Percentiles rank a stretch among this genome's conserved stretches.
These are phyloP conservation scores for Silene latifolia DNA, from an alignment of 148 eudicot genomes.

Conservation along the genomic window DNA sequence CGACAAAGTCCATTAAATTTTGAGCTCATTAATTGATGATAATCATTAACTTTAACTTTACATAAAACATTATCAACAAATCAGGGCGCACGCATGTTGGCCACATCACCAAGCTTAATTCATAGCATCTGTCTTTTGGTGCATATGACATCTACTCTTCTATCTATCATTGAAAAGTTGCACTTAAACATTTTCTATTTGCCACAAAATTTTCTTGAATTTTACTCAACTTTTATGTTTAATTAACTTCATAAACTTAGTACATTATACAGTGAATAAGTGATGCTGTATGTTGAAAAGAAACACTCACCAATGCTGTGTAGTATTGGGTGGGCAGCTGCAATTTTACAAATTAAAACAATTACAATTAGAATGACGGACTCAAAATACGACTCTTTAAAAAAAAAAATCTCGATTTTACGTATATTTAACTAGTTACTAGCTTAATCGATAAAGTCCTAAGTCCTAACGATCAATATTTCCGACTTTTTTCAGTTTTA, in stretches of 20 bases:
- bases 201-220: not conserved
- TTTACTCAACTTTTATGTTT: not conserved
- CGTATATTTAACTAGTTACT: too few species aligned
- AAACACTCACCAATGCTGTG: slow-evolving; percentile 73
- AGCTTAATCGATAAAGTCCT: too few species aligned
- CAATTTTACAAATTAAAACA: slow-evolving; percentile 24
- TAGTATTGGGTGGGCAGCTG: slow-evolving; percentile 96
- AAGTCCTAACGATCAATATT: too few species aligned
- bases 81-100: not conserved
- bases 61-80: too few species aligned
- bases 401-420: too few species aligned
- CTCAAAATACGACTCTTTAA: too few species aligned
- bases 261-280: too few species aligned
- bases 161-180: not conserved
- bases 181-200: not conserved
- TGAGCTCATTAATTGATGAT: not conserved
- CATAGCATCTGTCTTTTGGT: slow-evolving; percentile 1
- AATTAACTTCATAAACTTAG: too few species aligned
- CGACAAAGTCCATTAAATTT: too few species aligned
- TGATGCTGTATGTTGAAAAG: not conserved
- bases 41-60: not conserved
- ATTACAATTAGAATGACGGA: not conserved
- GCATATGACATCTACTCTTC: not conserved
- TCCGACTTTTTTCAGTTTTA: too few species aligned
- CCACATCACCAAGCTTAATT: slow-evolving; percentile 12